Percentiles rank a stretch among this genome's conserved stretches.
Conservation (phyloP, 495 filamentous ascomycete genomes). For the Penicillium taxi region DNA sequence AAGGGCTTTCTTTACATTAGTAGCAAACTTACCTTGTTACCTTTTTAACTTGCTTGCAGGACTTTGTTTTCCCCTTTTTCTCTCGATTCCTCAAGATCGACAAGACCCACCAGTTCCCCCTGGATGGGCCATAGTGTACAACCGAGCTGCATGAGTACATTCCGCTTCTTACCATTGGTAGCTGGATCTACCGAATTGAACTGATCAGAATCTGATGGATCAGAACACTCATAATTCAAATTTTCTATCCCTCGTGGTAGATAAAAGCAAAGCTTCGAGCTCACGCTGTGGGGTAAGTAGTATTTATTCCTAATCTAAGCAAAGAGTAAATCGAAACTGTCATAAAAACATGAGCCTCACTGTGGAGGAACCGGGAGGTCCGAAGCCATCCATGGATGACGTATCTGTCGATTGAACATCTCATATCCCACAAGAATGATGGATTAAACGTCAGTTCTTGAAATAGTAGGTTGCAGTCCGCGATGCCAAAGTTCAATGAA, state of each 20-base stretch:
- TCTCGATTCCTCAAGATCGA: conserved; percentile 10
- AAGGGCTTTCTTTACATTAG: too few species aligned
- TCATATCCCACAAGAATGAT: too few species aligned
- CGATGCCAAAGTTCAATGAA: neutral
- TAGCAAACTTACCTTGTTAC: neutral
- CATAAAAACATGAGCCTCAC: too few species aligned
- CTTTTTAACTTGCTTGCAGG: neutral
- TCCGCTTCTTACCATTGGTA: conserved; percentile 10
- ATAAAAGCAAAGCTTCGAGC: too few species aligned
- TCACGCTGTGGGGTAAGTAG: too few species aligned
- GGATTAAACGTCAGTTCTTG: too few species aligned
- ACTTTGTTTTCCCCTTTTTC: neutral
- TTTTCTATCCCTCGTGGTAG: neutral
- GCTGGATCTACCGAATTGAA: conserved; percentile 9
- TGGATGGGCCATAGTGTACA: conserved; percentile 14
- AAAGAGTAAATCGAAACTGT: too few species aligned
- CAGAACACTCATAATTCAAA: neutral
- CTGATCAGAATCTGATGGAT: conserved; percentile 18
- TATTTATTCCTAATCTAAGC: too few species aligned
- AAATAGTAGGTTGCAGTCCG: too few species aligned
- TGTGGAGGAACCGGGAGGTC: too few species aligned
- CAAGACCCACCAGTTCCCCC: conserved; percentile 24
- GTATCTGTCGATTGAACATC: too few species aligned
- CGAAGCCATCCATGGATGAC: too few species aligned
- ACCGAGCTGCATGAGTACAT: conserved; percentile 11